A percentile compares a stretch with the other conserved stretches of the same genome.
phyloP scores from a whole-genome alignment of 2,329 filamentous ascomycete genomes.

The Aphanocladium album region DNA sequence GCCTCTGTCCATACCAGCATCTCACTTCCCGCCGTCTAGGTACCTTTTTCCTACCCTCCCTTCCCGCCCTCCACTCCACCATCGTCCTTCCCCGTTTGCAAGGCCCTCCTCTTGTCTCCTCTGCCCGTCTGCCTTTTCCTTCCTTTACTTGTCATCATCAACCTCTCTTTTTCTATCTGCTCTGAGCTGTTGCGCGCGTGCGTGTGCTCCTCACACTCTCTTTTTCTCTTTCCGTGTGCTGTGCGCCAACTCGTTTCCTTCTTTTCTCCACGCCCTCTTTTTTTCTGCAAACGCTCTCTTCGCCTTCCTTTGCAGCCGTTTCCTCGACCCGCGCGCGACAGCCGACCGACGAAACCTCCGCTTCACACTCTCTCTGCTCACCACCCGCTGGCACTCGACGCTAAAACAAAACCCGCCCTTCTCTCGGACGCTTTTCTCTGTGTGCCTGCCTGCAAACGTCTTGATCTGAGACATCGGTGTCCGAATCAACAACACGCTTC shows the following conservation, averaged over 20 bases:
- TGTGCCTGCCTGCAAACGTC: background rate
- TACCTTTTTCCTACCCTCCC: background rate
- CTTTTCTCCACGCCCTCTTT: background rate
- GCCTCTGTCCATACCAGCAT: background rate
- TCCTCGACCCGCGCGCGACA: background rate
- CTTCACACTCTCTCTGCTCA: conserved; percentile 3
- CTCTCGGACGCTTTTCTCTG: background rate
- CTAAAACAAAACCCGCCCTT: background rate
- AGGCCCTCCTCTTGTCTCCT: background rate
- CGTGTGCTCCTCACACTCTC: conserved; percentile 7
- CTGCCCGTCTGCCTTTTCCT: background rate
- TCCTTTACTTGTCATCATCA: conserved; percentile 3
- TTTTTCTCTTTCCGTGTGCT: conserved; percentile 11
- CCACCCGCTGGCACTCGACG: background rate
- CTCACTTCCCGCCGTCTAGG: background rate
- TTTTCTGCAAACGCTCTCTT: conserved; percentile 5
- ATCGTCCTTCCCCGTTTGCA: conserved; percentile 7
- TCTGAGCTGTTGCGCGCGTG: conserved; percentile 13
- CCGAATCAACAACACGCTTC: conserved; percentile 4
- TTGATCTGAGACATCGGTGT: conserved; percentile 11
- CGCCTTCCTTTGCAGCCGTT: background rate
- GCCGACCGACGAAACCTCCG: background rate
- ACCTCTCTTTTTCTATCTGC: background rate
- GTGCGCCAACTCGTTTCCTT: conserved; percentile 13
- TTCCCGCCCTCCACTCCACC: conserved; percentile 2